These are phyloP conservation scores for Pyrenochaeta sp. DNA, from an alignment of 2,329 filamentous ascomycete genomes.

Conservation along the genomic window DNA sequence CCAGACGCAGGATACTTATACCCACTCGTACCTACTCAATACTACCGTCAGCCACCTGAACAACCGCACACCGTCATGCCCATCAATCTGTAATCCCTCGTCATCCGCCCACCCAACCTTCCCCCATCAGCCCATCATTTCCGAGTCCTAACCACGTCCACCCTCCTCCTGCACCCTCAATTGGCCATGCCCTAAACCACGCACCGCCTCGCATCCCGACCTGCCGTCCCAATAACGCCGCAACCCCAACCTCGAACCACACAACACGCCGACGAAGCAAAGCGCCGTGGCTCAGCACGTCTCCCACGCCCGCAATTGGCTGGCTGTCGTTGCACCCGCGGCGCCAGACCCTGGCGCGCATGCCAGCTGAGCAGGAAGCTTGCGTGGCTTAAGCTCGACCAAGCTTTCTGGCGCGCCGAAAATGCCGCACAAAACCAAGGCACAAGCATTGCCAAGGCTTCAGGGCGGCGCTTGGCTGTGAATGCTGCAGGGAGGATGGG, in stretches of 20 bases:
- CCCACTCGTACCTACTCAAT: no score
- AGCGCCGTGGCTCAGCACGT: constrained; percentile 20
- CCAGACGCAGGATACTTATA: no score
- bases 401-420: constrained; percentile 38
- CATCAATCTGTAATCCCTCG: constrained; percentile 8
- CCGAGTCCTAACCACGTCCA: constrained; percentile 4
- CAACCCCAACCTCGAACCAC: constrained; percentile 3
- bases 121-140: constrained; percentile 9
- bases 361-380: constrained; percentile 15
- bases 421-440: constrained; percentile 31
- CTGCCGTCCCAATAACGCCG: constrained; percentile 1
- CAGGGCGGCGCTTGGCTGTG: constrained; percentile 31
- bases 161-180: constrained; percentile 3
- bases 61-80: constrained; percentile 5
- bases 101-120: constrained; percentile 8
- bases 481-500: constrained; percentile 8
- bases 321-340: no score
- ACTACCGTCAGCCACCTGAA: no score
- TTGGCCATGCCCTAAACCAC: constrained; percentile 17
- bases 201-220: constrained; percentile 23
- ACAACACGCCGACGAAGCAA: constrained; percentile 7
- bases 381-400: constrained; percentile 21
- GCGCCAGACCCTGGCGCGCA: constrained; percentile 12
- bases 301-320: no score
- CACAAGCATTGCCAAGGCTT: constrained; percentile 40